Conservation (phyloP, 2,329 filamentous ascomycete genomes). For the Paramyrothecium roridum region DNA sequence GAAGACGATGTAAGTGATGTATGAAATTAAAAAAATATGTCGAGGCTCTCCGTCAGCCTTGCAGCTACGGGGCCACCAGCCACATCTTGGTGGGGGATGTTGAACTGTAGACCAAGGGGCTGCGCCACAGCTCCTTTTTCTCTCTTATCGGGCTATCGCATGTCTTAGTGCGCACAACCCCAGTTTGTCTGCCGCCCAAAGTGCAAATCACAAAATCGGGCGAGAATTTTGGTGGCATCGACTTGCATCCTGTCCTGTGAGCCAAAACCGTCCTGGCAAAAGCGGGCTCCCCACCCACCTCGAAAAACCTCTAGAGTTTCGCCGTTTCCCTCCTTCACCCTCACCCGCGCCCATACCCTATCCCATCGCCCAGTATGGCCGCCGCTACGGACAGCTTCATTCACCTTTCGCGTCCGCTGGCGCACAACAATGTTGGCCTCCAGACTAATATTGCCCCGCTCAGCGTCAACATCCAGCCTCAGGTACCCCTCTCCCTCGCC, state of each 20-base stretch:
- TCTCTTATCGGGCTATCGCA: constrained; percentile 35
- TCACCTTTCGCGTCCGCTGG: constrained; percentile 89
- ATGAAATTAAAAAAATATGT: constrained; percentile 25
- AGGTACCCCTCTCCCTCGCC: constrained; percentile 56
- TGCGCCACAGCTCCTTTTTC: constrained; percentile 22
- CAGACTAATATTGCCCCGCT: constrained; percentile 87
- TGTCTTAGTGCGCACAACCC: constrained; percentile 54
- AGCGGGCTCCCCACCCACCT: constrained; percentile 17
- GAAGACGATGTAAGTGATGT: neutral
- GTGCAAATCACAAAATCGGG: constrained; percentile 39
- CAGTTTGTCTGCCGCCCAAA: constrained; percentile 33
- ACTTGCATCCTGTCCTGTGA: neutral
- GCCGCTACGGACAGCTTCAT: constrained; percentile 80
- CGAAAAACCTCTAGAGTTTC: constrained; percentile 6
- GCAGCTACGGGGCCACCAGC: constrained; percentile 21
- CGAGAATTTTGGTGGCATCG: constrained; percentile 33
- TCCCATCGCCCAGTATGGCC: constrained; percentile 73
- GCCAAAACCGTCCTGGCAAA: neutral
- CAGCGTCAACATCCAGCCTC: constrained; percentile 90
- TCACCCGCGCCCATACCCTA: constrained; percentile 18
- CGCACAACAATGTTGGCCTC: constrained; percentile 73
- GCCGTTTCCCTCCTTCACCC: constrained; percentile 12
- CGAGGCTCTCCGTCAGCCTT: constrained; percentile 29
- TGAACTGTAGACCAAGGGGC: neutral
- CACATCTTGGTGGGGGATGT: constrained; percentile 25